Percentiles rank a stretch among this genome's conserved stretches.
phyloP scores from a whole-genome alignment of 805 yeast genomes.

The Metschnikowia continentalis region DNA sequence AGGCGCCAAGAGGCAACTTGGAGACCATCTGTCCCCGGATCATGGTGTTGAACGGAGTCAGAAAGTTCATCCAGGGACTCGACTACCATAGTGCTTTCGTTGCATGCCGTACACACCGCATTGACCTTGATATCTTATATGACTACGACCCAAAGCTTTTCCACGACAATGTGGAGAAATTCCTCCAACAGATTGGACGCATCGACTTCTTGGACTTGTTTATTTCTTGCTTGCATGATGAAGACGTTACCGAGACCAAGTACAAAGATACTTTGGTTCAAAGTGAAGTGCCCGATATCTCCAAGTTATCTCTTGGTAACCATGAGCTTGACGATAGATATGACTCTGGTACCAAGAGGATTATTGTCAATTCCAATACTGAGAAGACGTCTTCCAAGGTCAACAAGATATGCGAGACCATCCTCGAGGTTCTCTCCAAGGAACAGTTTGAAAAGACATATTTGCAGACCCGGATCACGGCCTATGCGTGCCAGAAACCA shows the following conservation, averaged over 20 bases:
- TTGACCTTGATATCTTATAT: slow-evolving; percentile 82
- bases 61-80: slow-evolving; percentile 56
- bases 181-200: slow-evolving; percentile 65
- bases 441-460: slow-evolving; percentile 54
- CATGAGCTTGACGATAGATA: neutral
- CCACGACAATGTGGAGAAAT: slow-evolving; percentile 54
- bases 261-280: slow-evolving; percentile 63
- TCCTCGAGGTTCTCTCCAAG: slow-evolving; percentile 52
- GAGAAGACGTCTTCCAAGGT: slow-evolving; percentile 50
- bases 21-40: slow-evolving; percentile 93
- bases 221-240: slow-evolving; percentile 79
- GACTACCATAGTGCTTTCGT: slow-evolving; percentile 71
- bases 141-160: slow-evolving; percentile 80
- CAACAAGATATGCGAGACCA: slow-evolving; percentile 70
- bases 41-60: slow-evolving; percentile 80
- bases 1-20: slow-evolving; percentile 93
- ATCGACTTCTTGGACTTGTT: slow-evolving; percentile 82
- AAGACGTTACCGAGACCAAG: slow-evolving; percentile 77
- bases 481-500: slow-evolving; percentile 88
- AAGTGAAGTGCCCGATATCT: slow-evolving; percentile 2
- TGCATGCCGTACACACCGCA: slow-evolving; percentile 85
- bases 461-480: slow-evolving; percentile 78
- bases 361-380: slow-evolving; percentile 37
- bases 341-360: slow-evolving; percentile 24
- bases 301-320: slow-evolving; percentile 6